These are phyloP conservation scores for Halteria grandinella DNA, from an alignment of 73 alveolate genomes.

Conservation along the genomic window DNA sequence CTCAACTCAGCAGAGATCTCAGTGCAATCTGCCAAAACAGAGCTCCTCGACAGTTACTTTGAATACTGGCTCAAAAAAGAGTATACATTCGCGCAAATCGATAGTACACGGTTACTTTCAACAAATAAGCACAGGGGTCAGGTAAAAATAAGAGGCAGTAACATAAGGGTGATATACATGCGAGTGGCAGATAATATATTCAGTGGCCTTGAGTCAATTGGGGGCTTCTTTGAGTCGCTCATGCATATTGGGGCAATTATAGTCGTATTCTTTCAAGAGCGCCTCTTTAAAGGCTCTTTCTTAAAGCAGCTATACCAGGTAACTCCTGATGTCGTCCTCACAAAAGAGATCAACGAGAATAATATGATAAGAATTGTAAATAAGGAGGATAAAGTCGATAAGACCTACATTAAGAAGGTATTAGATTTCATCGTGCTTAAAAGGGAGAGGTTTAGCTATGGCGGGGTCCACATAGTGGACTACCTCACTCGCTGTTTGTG, in stretches of 20 bases:
- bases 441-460: constrained; percentile 29
- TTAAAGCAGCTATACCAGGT: constrained; percentile 13
- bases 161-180: constrained; percentile 1
- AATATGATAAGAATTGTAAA: neutral
- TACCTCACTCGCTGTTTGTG: neutral
- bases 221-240: constrained; percentile 27
- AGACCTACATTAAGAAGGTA: neutral
- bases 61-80: neutral
- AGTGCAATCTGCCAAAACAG: constrained; percentile 3
- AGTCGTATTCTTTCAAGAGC: constrained; percentile 21
- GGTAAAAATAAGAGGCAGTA: neutral
- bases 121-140: neutral
- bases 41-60: neutral
- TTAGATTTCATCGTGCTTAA: neutral
- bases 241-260: constrained; percentile 4
- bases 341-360: too few species aligned
- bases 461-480: neutral
- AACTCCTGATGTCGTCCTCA: too few species aligned
- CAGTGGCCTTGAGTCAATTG: constrained; percentile 14
- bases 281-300: constrained; percentile 37
- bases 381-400: neutral
- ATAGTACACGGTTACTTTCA: neutral
- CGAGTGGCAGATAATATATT: constrained; percentile 20
- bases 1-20: neutral
- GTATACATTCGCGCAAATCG: constrained; percentile 4